These are phyloP conservation scores for Botrytis fragariae DNA, from an alignment of 2,329 filamentous ascomycete genomes.

Conservation along the genomic window DNA sequence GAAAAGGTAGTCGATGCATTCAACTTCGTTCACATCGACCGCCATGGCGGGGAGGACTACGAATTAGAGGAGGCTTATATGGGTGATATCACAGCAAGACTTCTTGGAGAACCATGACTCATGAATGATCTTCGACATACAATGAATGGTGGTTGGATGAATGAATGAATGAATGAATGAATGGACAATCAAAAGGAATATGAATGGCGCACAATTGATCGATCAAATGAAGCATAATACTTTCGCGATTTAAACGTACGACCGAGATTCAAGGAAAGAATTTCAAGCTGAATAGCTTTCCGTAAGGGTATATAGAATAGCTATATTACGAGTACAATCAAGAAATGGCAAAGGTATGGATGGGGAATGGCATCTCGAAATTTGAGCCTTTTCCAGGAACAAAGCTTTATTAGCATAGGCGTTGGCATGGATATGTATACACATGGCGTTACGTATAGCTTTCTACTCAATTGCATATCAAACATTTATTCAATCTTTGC, in stretches of 20 bases:
- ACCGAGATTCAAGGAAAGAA: not conserved
- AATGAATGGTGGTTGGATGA: slow-evolving; percentile 5
- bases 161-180: not conserved
- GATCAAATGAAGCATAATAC: not conserved
- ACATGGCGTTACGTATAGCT: slow-evolving; percentile 8
- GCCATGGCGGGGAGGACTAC: slow-evolving; percentile 74
- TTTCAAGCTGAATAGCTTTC: not conserved
- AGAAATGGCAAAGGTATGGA: not conserved
- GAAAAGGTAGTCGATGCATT: slow-evolving; percentile 85
- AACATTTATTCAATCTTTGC: not conserved
- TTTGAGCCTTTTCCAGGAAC: not conserved
- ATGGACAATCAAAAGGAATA: not conserved
- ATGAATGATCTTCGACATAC: slow-evolving; percentile 9
- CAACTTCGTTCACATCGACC: slow-evolving; percentile 75
- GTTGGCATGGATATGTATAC: slow-evolving; percentile 1
- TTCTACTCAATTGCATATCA: not conserved
- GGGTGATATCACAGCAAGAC: slow-evolving; percentile 81
- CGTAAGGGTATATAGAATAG: not conserved
- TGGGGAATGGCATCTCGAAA: not conserved
- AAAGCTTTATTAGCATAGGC: slow-evolving; percentile 9
- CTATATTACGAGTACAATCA: not conserved
- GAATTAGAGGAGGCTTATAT: slow-evolving; percentile 87
- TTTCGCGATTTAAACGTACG: not conserved
- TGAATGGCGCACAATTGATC: not conserved
- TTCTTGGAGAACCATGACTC: slow-evolving; percentile 68